These are phyloP conservation scores for Exophiala phaeomuriformis DNA, from an alignment of 2,329 filamentous ascomycete species.

Conservation along the genomic window DNA sequence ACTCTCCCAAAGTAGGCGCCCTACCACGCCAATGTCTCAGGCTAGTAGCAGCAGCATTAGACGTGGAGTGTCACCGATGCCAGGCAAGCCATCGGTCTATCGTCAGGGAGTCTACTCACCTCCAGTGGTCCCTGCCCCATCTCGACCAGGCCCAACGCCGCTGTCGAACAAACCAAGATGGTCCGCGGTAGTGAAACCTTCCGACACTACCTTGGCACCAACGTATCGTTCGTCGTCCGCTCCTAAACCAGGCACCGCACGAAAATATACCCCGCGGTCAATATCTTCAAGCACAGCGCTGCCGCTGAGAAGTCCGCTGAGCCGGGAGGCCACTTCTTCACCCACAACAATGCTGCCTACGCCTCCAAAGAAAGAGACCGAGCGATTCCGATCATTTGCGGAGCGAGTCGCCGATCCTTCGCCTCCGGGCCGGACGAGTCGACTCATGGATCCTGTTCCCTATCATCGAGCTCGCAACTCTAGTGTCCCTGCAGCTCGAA, in stretches of 20 bases:
- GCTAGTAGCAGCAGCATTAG: conserved; percentile 13
- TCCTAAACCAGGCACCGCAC: conserved; percentile 14
- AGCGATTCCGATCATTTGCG: conserved; percentile 26
- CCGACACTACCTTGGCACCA: conserved; percentile 35
- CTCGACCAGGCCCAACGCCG: conserved; percentile 39
- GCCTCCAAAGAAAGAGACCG: conserved; percentile 13
- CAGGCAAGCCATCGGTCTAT: conserved; percentile 27
- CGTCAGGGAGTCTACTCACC: conserved; percentile 32
- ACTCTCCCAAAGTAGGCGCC: conserved; percentile 20
- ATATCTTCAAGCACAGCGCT: conserved; percentile 35
- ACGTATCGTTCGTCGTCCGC: conserved; percentile 23
- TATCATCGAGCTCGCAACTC: conserved; percentile 22
- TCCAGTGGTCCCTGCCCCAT: conserved; percentile 33
- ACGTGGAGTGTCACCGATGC: conserved; percentile 22
- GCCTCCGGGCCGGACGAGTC: conserved; percentile 12
- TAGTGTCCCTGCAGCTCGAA: conserved; percentile 16
- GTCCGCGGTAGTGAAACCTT: conserved; percentile 61
- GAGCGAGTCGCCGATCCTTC: conserved; percentile 24
- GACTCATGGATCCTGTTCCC: conserved; percentile 26
- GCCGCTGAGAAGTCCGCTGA: conserved; percentile 37
- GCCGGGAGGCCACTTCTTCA: conserved; percentile 38
- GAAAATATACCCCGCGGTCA: conserved; percentile 29
- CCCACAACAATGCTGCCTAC: conserved; percentile 29
- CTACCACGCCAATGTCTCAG: conserved; percentile 25
- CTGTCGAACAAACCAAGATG: conserved; percentile 59